Percentiles rank a stretch among this genome's conserved stretches.
These are phyloP conservation scores for Aspergillus alliaceus DNA, from an alignment of 2,329 filamentous ascomycete species.

Conservation along the genomic window DNA sequence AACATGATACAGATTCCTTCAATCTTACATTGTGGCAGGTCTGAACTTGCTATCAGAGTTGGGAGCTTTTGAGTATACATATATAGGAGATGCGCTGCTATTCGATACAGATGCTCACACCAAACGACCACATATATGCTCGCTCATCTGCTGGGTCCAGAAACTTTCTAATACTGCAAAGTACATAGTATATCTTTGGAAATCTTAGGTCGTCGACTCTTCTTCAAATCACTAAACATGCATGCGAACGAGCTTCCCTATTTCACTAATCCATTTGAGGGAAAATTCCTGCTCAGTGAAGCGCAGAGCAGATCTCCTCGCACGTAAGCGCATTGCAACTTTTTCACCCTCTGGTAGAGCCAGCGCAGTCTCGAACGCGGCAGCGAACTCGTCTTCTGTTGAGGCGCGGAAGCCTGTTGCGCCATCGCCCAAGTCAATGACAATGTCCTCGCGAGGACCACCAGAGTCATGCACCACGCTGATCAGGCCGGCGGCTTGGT, in stretches of 20 bases:
- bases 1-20: not conserved
- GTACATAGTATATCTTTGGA: not conserved
- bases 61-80: not conserved
- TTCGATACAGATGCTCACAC: not conserved
- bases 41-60: not conserved
- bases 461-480: conserved; percentile 91
- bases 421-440: conserved; percentile 73
- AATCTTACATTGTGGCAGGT: not conserved
- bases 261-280: conserved; percentile 72
- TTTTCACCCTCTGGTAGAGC: conserved; percentile 62
- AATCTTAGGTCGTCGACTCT: not conserved
- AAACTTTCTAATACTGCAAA: not conserved
- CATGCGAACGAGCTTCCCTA: conserved; percentile 67
- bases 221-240: conserved; percentile 18
- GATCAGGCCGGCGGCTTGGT: conserved; percentile 91
- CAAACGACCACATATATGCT: not conserved
- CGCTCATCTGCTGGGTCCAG: not conserved
- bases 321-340: conserved; percentile 71
- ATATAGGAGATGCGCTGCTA: not conserved
- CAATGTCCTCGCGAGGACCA: conserved; percentile 91
- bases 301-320: conserved; percentile 73
- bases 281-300: conserved; percentile 89
- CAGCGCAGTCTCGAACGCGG: conserved; percentile 75
- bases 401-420: conserved; percentile 86
- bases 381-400: conserved; percentile 74